Percentiles rank a stretch among this genome's conserved stretches.
Evolutionary conservation across 306 rosid genomes (phyloP).

Genomic region (Hippophae rhamnoides): DNA sequence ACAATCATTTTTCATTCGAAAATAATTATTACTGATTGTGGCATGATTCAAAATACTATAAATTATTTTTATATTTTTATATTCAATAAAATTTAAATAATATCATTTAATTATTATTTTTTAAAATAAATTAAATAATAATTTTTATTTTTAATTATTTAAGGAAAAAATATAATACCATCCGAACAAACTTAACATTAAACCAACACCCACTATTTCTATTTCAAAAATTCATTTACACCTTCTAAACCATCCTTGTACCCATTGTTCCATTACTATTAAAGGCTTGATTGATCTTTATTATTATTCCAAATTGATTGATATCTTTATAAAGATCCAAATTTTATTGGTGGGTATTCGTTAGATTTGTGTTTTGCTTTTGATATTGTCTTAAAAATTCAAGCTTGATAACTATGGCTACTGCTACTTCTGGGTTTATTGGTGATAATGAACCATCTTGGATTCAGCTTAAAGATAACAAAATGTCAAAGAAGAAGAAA

Average conservation of each 20-base stretch:
- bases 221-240: not conserved
- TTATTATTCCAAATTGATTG: too few species aligned
- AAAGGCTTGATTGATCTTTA: not conserved
- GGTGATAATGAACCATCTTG: slow-evolving; percentile 42
- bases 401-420: slow-evolving; percentile 26
- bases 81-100: too few species aligned
- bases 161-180: too few species aligned
- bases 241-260: slow-evolving; percentile 18
- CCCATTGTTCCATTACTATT: slow-evolving; percentile 20
- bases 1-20: too few species aligned
- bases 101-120: too few species aligned
- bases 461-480: slow-evolving; percentile 26
- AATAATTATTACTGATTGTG: too few species aligned
- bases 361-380: not conserved
- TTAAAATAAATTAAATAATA: too few species aligned
- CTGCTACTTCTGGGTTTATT: slow-evolving; percentile 45
- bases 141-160: too few species aligned
- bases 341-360: slow-evolving; percentile 4
- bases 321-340: slow-evolving; percentile 16
- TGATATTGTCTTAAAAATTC: slow-evolving; percentile 13
- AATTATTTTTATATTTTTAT: too few species aligned
- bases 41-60: too few species aligned
- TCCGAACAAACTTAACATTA: not conserved
- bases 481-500: slow-evolving; percentile 13
- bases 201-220: slow-evolving; percentile 6